Evolutionary conservation across 2,329 filamentous ascomycete genomes (phyloP).

Genomic region (Pseudopyricularia cyperi): DNA sequence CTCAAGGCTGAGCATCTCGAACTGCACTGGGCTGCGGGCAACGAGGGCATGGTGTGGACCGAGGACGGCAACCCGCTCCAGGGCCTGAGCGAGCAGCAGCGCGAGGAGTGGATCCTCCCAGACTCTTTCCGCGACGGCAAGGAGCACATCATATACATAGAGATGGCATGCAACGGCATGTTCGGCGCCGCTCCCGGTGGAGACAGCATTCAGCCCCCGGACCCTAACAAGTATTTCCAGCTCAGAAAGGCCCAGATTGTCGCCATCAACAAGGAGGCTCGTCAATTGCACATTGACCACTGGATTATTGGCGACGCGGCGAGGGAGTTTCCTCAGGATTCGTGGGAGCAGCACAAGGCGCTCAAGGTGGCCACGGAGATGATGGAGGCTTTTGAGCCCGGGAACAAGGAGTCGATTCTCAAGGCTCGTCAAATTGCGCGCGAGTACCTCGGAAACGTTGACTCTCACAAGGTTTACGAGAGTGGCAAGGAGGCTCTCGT

Average conservation of each 20-base stretch:
- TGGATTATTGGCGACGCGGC: conserved; percentile 55
- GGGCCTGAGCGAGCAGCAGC: conserved; percentile 52
- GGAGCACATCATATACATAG: conserved; percentile 50
- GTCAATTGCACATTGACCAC: conserved; percentile 50
- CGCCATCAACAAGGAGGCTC: conserved; percentile 47
- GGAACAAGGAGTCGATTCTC: conserved; percentile 41
- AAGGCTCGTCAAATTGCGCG: conserved; percentile 44
- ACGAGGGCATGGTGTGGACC: conserved; percentile 53
- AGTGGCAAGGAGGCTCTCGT: conserved; percentile 58
- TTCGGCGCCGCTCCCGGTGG: conserved; percentile 33
- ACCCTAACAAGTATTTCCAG: conserved; percentile 41
- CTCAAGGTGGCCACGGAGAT: conserved; percentile 49
- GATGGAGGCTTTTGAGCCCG: conserved; percentile 51
- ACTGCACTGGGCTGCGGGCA: conserved; percentile 56
- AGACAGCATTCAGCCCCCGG: conserved; percentile 50
- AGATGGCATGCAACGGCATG: conserved; percentile 61
- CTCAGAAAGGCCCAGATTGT: conserved; percentile 47
- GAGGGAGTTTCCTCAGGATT: conserved; percentile 49
- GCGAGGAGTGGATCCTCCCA: conserved; percentile 56
- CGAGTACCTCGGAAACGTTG: conserved; percentile 45
- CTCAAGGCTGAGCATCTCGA: conserved; percentile 48
- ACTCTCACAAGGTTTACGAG: conserved; percentile 68
- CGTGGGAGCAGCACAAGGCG: conserved; percentile 50
- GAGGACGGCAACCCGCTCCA: conserved; percentile 49
- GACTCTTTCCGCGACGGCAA: conserved; percentile 44